Percentiles rank a stretch among this genome's conserved stretches.
phyloP scores from a whole-genome alignment of 306 rosid genomes.

The Macrotyloma uniflorum region DNA sequence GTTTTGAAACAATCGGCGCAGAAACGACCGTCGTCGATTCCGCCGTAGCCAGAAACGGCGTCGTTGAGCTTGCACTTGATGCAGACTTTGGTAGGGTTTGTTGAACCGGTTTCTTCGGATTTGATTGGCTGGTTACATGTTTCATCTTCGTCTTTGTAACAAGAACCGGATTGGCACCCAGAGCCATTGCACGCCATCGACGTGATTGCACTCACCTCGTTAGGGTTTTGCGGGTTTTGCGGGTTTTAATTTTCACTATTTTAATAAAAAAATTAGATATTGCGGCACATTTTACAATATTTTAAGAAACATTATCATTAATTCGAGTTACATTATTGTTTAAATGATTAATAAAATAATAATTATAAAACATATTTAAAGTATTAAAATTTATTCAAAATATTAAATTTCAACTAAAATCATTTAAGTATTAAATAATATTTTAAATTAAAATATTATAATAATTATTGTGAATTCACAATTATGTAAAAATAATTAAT shows the following conservation, averaged over 20 bases:
- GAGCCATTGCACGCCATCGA: conserved; percentile 82
- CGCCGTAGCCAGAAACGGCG: conserved; percentile 61
- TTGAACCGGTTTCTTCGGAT: conserved; percentile 28
- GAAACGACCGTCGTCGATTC: conserved; percentile 65
- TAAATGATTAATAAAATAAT: too few relatives aligned
- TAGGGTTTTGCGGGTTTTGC: conserved; percentile 46
- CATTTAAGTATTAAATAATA: too few relatives aligned
- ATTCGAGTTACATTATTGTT: too few relatives aligned
- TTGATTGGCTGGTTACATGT: background rate
- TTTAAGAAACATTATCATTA: too few relatives aligned
- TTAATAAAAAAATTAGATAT: background rate
- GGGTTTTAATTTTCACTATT: background rate
- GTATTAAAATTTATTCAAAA: too few relatives aligned
- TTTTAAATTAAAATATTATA: too few relatives aligned
- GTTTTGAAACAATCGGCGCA: conserved; percentile 78
- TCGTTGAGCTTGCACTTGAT: conserved; percentile 73
- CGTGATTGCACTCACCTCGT: background rate
- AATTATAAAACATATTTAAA: too few relatives aligned
- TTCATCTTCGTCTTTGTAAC: conserved; percentile 62
- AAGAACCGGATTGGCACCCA: conserved; percentile 68
- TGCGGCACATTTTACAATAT: too few relatives aligned
- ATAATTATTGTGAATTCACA: too few relatives aligned
- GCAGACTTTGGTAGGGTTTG: conserved; percentile 48
- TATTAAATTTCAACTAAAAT: too few relatives aligned
- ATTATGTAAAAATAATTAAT: too few relatives aligned